Evolutionary conservation across 2,329 filamentous ascomycete genomes (phyloP).

Genomic region (Phaeophleospora eucalypticola): DNA sequence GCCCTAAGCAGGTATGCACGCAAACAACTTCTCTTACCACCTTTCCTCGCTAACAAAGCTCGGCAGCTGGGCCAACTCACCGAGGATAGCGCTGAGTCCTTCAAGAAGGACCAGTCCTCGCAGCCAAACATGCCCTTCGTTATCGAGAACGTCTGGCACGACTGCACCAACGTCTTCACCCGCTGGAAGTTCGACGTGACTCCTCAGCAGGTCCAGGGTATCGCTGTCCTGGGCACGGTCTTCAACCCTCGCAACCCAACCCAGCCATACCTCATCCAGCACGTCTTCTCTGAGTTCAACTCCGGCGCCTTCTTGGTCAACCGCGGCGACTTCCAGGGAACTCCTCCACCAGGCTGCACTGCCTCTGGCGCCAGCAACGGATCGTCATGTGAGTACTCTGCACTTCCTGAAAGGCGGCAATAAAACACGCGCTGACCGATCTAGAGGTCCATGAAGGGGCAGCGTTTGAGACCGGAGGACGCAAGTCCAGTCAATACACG

Average conservation of each 20-base stretch:
- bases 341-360: neutral
- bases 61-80: constrained; percentile 17
- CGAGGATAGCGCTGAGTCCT: constrained; percentile 16
- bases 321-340: neutral
- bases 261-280: constrained; percentile 25
- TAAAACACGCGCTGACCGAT: too few species aligned
- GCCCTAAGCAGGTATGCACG: neutral
- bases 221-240: constrained; percentile 16
- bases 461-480: too few species aligned
- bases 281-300: constrained; percentile 26
- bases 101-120: constrained; percentile 22
- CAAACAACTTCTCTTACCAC: too few species aligned
- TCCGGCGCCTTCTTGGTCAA: constrained; percentile 13
- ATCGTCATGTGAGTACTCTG: neutral
- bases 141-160: constrained; percentile 25
- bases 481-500: too few species aligned
- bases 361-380: neutral
- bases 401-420: too few species aligned
- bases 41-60: too few species aligned
- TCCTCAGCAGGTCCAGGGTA: constrained; percentile 23
- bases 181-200: constrained; percentile 24
- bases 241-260: neutral
- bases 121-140: constrained; percentile 26
- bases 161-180: constrained; percentile 24
- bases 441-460: too few species aligned